Conservation (phyloP, 495 filamentous ascomycete genomes). For the Lineolata rhizophorae region DNA sequence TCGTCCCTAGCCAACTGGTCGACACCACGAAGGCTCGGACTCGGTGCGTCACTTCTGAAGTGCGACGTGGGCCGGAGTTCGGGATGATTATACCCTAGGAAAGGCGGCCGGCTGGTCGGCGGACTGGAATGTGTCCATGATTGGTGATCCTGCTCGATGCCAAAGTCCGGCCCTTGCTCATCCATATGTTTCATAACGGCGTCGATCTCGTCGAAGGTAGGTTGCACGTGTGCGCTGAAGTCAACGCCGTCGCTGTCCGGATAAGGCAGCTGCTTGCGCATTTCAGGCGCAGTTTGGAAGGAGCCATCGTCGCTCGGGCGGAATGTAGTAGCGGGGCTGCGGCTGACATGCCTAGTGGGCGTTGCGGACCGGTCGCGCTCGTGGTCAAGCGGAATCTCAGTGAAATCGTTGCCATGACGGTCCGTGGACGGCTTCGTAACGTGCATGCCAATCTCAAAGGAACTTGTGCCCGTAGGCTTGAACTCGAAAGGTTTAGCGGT, state of each 20-base stretch:
- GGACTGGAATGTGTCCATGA: constrained; percentile 17
- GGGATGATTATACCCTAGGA: constrained; percentile 10
- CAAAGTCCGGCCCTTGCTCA: constrained; percentile 43
- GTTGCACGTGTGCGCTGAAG: constrained; percentile 17
- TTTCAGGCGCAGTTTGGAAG: constrained; percentile 10
- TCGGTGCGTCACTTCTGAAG: constrained; percentile 42
- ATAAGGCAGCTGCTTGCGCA: constrained; percentile 7
- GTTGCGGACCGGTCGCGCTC: too few species aligned
- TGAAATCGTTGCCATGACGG: too few species aligned
- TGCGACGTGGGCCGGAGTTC: constrained; percentile 9
- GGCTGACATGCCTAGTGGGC: constrained; percentile 9
- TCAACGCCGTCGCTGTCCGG: constrained; percentile 12
- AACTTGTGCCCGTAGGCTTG: too few species aligned
- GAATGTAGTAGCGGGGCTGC: constrained; percentile 14
- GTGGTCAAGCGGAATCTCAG: too few species aligned
- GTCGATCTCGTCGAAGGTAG: constrained; percentile 62
- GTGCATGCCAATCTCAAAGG: too few species aligned
- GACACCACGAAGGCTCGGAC: constrained; percentile 38
- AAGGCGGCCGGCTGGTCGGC: constrained; percentile 3
- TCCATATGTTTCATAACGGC: constrained; percentile 69
- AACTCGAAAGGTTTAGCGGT: constrained; percentile 46
- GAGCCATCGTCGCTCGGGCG: constrained; percentile 15
- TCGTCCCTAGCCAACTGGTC: constrained; percentile 9
- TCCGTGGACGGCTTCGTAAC: too few species aligned
- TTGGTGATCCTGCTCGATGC: constrained; percentile 31